Evolutionary conservation across 306 rosid species (phyloP).

Genomic region (Pachyrhizus erosus): DNA sequence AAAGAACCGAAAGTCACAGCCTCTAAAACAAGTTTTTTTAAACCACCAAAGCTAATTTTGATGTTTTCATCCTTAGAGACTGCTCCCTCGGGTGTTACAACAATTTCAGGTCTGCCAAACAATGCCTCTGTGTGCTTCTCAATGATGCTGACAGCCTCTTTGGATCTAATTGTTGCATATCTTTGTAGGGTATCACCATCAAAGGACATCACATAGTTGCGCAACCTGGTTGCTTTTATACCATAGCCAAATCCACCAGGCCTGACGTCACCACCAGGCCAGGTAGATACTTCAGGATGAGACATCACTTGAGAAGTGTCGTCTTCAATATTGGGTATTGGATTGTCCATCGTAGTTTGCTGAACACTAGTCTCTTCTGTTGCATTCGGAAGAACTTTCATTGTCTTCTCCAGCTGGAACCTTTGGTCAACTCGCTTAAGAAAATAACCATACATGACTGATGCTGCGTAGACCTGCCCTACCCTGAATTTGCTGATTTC

Average conservation of each 20-base stretch:
- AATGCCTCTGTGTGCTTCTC: slow-evolving; percentile 95
- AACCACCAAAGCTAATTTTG: slow-evolving; percentile 84
- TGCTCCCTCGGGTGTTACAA: slow-evolving; percentile 67
- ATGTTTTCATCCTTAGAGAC: slow-evolving; percentile 74
- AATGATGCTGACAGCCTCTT: slow-evolving; percentile 86
- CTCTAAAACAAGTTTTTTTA: slow-evolving; percentile 85
- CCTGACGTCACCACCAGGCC: slow-evolving; percentile 59
- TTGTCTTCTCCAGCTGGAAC: slow-evolving; percentile 96
- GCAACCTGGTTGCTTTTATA: slow-evolving; percentile 70
- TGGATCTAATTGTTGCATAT: slow-evolving; percentile 86
- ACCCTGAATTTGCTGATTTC: slow-evolving; percentile 90
- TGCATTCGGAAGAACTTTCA: slow-evolving; percentile 69
- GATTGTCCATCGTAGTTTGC: slow-evolving; percentile 51
- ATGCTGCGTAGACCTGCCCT: slow-evolving; percentile 95
- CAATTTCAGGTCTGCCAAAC: slow-evolving; percentile 91
- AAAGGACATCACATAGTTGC: slow-evolving; percentile 85
- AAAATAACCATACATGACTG: slow-evolving; percentile 96
- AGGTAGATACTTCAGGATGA: slow-evolving; percentile 71
- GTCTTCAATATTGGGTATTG: slow-evolving; percentile 47
- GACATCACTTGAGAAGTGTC: slow-evolving; percentile 51
- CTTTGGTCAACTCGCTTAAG: slow-evolving; percentile 92
- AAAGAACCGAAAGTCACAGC: slow-evolving; percentile 95
- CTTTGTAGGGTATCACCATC: slow-evolving; percentile 89
- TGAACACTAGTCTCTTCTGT: slow-evolving; percentile 48
- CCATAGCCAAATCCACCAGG: slow-evolving; percentile 60